phyloP scores from a whole-genome alignment of 148 eudicot genomes.

The Cornus suecica region DNA sequence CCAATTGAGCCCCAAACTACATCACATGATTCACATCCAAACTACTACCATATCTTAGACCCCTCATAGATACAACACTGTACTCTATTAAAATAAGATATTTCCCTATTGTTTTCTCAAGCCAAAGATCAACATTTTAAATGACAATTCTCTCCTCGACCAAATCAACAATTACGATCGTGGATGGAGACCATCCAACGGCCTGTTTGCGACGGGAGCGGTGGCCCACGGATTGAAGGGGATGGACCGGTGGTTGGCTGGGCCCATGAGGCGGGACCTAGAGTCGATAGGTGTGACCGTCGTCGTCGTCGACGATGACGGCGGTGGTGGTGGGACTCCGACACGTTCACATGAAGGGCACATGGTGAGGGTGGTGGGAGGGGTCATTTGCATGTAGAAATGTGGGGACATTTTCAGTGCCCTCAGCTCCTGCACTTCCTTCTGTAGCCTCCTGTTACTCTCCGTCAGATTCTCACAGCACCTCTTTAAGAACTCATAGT shows the following conservation, averaged over 20 bases:
- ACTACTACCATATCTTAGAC: slow-evolving; percentile 30
- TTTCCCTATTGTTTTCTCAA: neutral
- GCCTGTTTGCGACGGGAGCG: slow-evolving; percentile 27
- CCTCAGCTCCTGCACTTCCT: slow-evolving; percentile 63
- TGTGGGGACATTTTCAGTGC: slow-evolving; percentile 65
- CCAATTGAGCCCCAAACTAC: slow-evolving; percentile 26
- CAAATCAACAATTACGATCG: slow-evolving; percentile 20
- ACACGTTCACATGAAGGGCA: slow-evolving; percentile 84
- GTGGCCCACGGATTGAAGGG: slow-evolving; percentile 51
- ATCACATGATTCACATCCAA: slow-evolving; percentile 27
- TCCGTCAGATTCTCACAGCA: slow-evolving; percentile 71
- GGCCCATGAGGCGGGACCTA: slow-evolving; percentile 10
- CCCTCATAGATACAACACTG: neutral
- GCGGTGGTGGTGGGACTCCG: slow-evolving; percentile 1
- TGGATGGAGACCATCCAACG: slow-evolving; percentile 27
- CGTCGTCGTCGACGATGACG: slow-evolving; percentile 13
- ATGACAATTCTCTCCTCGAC: slow-evolving; percentile 21
- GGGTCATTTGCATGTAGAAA: slow-evolving; percentile 81
- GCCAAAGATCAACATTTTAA: neutral
- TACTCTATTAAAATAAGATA: neutral
- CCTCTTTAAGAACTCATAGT: slow-evolving; percentile 55
- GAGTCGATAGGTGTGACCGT: slow-evolving; percentile 8
- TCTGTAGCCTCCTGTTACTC: slow-evolving; percentile 62
- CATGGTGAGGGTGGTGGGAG: slow-evolving; percentile 78
- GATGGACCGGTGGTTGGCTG: slow-evolving; percentile 31